Base-by-base conservation (phyloP, 345 rosid species). In the Cardamine chenopodiifolia region DNA sequence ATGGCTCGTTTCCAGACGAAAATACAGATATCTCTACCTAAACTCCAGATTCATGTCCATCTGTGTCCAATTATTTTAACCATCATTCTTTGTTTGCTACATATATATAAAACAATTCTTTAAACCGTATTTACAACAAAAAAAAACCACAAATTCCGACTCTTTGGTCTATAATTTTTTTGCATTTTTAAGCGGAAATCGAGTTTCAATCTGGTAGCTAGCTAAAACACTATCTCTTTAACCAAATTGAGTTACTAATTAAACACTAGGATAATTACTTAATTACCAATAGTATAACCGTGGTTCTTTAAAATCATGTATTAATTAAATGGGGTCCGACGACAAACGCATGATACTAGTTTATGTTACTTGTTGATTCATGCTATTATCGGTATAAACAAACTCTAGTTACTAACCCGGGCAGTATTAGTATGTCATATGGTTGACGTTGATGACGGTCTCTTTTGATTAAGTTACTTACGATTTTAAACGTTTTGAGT, bases 21-120 rank as follows among this genome's bases (percentile, higher is more conserved):
- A 29, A 50, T 60, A 59, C 79, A 67, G 68, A 35, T 66, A 22
- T 67, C 47, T 52, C 20, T 40, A 75, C 79, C 79, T 68, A 75
- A 75, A 68, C 79, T 68, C 79, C 74, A 68, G 64, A 68, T 61
- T 61, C 35, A 60, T 53, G 57, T 68, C 79, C 70, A 75, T 61
- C 74, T 68, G 69, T 75, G 63, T 62, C 64, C 57, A 31, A 53
- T 68, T 68, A 62, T 75, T 40, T 73, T 4, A 35, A 2, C 47
- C 54, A 42, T 74, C 53, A 25, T 17, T 23, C 72, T 66, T 74
- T 58, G 53, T 65, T 74, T 74, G 9, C 12, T 73, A 32, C 34
- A 6, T 12, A 5, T 4, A 8, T 45, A 57, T 47, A 5, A 15
- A 49, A 32, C 6, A 35, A 22, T 39, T 37, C 2, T 68, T 20